These are phyloP conservation scores for Sclerospora graminicola DNA, from an alignment of 352 stramenopile species.

Conservation along the genomic window DNA sequence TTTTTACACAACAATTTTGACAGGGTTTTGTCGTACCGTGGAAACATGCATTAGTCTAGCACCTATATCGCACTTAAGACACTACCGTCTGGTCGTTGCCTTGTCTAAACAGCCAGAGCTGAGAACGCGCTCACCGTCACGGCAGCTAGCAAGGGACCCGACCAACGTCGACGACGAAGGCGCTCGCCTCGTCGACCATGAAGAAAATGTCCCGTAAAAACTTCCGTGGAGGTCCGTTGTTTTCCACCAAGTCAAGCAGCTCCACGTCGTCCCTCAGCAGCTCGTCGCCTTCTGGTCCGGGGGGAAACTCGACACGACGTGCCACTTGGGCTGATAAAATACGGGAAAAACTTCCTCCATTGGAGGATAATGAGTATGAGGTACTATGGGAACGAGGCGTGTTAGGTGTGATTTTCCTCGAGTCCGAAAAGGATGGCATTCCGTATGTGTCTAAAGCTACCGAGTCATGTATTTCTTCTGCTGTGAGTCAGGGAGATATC, in stretches of 20 bases:
- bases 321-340: conserved; percentile 73
- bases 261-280: conserved; percentile 7
- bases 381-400: conserved; percentile 81
- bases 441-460: conserved; percentile 82
- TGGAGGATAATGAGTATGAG: conserved; percentile 79
- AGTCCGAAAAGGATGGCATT: conserved; percentile 78
- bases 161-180: conserved; percentile 11
- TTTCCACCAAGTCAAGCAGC: conserved; percentile 23
- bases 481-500: conserved; percentile 59
- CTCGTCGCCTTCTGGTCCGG: conserved; percentile 9
- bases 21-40: too few relatives aligned
- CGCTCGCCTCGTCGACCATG: conserved; percentile 25
- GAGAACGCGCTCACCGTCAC: too few relatives aligned
- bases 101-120: too few relatives aligned
- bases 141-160: background rate
- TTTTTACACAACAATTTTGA: too few relatives aligned
- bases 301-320: conserved; percentile 14
- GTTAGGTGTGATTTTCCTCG: conserved; percentile 80
- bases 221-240: conserved; percentile 36
- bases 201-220: conserved; percentile 70
- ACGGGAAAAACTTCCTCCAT: conserved; percentile 59
- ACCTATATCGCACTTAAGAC: too few relatives aligned
- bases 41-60: too few relatives aligned
- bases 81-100: too few relatives aligned
- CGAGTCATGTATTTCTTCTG: conserved; percentile 73